Base-by-base conservation (phyloP, 2,329 filamentous ascomycete genomes). In the Cryphonectria carpinicola region DNA sequence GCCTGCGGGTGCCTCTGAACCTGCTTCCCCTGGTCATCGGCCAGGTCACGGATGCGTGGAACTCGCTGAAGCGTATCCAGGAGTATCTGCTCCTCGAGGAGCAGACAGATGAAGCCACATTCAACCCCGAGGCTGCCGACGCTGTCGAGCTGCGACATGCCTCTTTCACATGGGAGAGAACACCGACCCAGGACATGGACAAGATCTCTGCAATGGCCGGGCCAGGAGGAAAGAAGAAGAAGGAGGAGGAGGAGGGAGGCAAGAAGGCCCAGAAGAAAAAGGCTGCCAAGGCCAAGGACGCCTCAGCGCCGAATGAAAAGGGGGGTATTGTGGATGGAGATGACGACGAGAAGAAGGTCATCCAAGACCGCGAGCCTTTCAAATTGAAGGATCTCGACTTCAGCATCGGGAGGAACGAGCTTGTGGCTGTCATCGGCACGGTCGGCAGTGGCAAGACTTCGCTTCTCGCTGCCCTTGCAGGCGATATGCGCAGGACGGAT, bases 381-480 rank as follows among this genome's bases (percentile, higher is more conserved):
- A 88, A 90, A 77, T 85, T 97, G 62, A 88, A 89, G 8, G 87
- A 89, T 39, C 81, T 96, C 67, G 87, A 90, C 75, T 86, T 96
- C 49, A 82, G 85, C 5, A 87, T 94, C 66, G 90, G 90, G 8
- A 86, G 92, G 35, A 90, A 94, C 75, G 93, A 97, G 78, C 85
- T 97, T 2, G 84, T 94, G 68, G 95, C 90, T 64, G 91, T 94
- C n/a, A 97, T 97, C 76, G 94, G 94, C 41, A 88, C 89, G n/a
- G 94, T 97, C 1, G 94, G 94, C 1, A 94, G 92, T 73, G 95
- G 95, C 7, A 98, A 99, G 82, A 96, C 88, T 66, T 98, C 95
- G 0, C 82, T 99, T 1, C 88, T 99, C 3, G 92, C 94, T 46
- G 94, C 95, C 0, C 83, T 99, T 62, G 95, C 95, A 0, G 95